These are phyloP conservation scores for Eucalyptus marginata DNA, from an alignment of 345 rosid genomes.

Conservation along the genomic window DNA sequence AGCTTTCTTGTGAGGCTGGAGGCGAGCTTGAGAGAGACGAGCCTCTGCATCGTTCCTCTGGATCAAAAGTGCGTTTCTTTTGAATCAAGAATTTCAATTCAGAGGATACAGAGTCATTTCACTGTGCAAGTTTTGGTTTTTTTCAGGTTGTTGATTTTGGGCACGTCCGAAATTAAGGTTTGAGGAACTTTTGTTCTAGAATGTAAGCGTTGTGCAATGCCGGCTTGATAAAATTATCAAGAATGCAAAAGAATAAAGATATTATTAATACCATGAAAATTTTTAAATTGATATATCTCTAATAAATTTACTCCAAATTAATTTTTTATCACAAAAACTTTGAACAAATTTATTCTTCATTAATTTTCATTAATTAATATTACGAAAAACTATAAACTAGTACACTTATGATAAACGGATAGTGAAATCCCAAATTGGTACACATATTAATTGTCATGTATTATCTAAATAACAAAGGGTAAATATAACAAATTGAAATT, in stretches of 20 bases:
- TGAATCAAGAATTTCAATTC: background rate
- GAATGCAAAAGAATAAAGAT: background rate
- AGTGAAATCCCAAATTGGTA: accelerated
- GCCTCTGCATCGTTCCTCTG: background rate
- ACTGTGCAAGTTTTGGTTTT: background rate
- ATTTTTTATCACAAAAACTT: too few species aligned
- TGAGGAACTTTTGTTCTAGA: background rate
- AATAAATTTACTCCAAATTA: accelerated
- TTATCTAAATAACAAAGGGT: accelerated
- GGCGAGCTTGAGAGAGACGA: background rate
- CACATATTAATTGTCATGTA: accelerated
- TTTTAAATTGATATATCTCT: too few species aligned
- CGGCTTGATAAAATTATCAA: too few species aligned
- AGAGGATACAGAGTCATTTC: background rate
- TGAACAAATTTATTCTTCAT: too few species aligned
- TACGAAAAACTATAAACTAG: accelerated
- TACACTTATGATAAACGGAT: too few species aligned
- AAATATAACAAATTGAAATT: accelerated
- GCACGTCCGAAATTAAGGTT: background rate
- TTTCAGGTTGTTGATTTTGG: too few species aligned
- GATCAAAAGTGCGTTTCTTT: background rate
- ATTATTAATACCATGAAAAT: accelerated
- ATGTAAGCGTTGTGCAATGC: background rate
- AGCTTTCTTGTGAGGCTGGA: background rate
- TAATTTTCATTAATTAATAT: too few species aligned